phyloP scores from a whole-genome alignment of 306 rosid species.

The Pueraria montana region DNA sequence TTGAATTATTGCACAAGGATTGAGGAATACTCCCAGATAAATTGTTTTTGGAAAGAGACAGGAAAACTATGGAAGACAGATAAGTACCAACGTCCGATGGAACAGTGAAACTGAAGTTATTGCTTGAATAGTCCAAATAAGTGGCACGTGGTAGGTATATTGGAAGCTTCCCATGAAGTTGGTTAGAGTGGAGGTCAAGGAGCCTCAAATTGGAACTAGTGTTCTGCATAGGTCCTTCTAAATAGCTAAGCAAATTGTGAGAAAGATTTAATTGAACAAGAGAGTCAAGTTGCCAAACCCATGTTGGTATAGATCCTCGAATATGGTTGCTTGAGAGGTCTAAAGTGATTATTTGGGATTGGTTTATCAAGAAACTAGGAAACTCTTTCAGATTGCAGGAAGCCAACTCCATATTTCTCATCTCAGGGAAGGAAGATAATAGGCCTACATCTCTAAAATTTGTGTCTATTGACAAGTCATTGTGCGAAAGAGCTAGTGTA shows the following conservation, averaged over 20 bases:
- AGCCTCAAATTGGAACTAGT: not conserved
- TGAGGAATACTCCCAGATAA: constrained; percentile 42
- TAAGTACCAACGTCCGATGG: constrained; percentile 26
- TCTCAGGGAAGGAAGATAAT: not conserved
- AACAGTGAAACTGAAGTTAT: constrained; percentile 51
- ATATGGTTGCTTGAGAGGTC: constrained; percentile 67
- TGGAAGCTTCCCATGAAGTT: constrained; percentile 50
- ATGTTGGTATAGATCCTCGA: constrained; percentile 53
- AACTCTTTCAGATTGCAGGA: not conserved
- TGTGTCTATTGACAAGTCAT: not conserved
- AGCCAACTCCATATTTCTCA: not conserved
- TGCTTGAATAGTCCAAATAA: constrained; percentile 57
- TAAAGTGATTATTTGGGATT: not conserved
- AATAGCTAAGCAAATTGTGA: constrained; percentile 25
- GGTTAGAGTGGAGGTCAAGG: constrained; percentile 60
- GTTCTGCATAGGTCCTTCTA: constrained; percentile 23
- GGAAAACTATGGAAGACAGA: not conserved
- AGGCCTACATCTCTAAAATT: not conserved
- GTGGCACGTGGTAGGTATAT: not conserved
- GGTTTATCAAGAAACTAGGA: not conserved
- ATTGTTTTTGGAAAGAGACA: constrained; percentile 43
- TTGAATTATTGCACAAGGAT: constrained; percentile 48
- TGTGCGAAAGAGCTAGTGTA: not conserved
- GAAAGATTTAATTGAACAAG: constrained; percentile 55
- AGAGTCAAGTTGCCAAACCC: constrained; percentile 56